Evolutionary conservation across 805 yeast species (phyloP).

Genomic region (Kurtzmaniella cleridarum): DNA sequence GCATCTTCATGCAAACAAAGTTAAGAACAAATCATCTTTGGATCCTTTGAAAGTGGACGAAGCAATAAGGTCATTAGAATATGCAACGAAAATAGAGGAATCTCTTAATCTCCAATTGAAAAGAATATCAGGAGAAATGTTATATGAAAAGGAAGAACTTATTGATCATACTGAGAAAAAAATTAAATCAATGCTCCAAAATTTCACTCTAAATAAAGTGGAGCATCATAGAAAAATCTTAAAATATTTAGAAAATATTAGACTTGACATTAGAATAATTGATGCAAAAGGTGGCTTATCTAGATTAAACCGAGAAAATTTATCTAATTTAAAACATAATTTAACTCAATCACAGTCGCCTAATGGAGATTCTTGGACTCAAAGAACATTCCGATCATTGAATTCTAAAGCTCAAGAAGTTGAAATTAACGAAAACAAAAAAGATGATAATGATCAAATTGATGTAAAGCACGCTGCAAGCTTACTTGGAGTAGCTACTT

Average conservation of each 20-base stretch:
- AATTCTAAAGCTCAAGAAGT: constrained; percentile 15
- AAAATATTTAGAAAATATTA: constrained; percentile 62
- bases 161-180: constrained; percentile 52
- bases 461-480: constrained; percentile 85
- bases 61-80: constrained; percentile 73
- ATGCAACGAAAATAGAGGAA: constrained; percentile 71
- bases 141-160: constrained; percentile 63
- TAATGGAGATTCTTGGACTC: constrained; percentile 40
- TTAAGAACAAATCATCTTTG: constrained; percentile 66
- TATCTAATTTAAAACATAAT: constrained; percentile 40
- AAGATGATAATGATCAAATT: constrained; percentile 23
- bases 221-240: constrained; percentile 83
- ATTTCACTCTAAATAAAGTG: constrained; percentile 62
- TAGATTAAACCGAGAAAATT: constrained; percentile 69
- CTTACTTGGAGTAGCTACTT: constrained; percentile 70
- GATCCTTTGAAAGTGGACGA: constrained; percentile 90
- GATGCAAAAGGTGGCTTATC: constrained; percentile 79
- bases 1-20: constrained; percentile 65
- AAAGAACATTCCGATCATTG: constrained; percentile 34
- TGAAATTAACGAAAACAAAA: constrained; percentile 14
- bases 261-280: constrained; percentile 67
- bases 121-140: constrained; percentile 80
- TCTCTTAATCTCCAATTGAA: constrained; percentile 72
- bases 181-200: constrained; percentile 49
- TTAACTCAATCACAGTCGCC: constrained; percentile 38